Conservation (phyloP, 345 rosid genomes). For the Citrus reticulata region DNA sequence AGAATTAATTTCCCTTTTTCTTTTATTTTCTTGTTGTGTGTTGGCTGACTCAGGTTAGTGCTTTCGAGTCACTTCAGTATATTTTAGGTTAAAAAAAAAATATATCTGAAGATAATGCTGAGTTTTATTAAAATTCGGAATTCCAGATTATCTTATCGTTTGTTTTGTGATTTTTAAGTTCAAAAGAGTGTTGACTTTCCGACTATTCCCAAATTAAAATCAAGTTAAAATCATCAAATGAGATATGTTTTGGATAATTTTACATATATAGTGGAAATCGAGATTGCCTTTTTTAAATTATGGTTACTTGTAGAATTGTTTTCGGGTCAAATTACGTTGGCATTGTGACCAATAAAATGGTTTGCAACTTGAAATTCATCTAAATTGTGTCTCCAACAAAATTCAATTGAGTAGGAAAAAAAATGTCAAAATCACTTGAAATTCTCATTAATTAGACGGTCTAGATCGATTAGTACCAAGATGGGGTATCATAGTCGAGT, state of each 20-base stretch:
- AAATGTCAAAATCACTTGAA: not conserved
- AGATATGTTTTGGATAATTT: not conserved
- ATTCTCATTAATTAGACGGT: not conserved
- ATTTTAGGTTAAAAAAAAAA: not conserved
- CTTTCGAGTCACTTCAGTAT: not conserved
- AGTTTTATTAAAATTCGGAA: not conserved
- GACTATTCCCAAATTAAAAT: not conserved
- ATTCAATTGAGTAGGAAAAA: not conserved
- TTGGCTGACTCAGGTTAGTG: not conserved
- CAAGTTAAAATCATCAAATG: not conserved
- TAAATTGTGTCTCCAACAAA: not conserved
- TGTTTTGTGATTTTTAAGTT: not conserved
- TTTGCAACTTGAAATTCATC: no score
- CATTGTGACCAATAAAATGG: not conserved
- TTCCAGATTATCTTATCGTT: not conserved
- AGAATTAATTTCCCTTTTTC: slow-evolving; percentile 20
- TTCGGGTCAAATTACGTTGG: no score
- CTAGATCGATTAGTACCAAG: not conserved
- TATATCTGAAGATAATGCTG: no score
- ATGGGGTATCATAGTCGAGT: not conserved
- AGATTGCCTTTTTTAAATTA: not conserved
- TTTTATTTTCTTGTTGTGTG: not conserved
- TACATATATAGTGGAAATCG: not conserved
- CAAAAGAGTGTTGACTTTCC: not conserved
- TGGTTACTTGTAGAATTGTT: not conserved